Base-by-base conservation (phyloP, 2,329 filamentous ascomycete genomes). In the Penicillium sp. region DNA sequence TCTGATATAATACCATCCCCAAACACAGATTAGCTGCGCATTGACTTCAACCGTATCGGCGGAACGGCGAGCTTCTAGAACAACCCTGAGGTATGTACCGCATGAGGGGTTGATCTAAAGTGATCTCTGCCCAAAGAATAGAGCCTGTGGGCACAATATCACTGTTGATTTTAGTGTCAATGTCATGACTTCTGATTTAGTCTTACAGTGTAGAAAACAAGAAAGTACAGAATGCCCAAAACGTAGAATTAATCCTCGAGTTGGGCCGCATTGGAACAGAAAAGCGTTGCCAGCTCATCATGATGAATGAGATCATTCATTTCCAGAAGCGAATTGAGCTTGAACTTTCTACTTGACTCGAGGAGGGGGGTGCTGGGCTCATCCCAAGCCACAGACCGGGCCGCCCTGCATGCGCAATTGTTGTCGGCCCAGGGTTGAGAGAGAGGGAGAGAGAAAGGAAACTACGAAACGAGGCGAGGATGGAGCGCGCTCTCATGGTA, bases 361-460 rank as follows among this genome's bases (percentile, higher is more conserved):
- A 24, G 21, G 18, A 18, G 18, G 18, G 18, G 24, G 24, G 21
- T 50, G 42, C 52, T 50, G 47, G 42, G 48, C 42, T 46, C 36
- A 31, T 36, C 21, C 2, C 24, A 44, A 55, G 54, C 45, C 56
- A 64, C 36, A 58, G 55, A 60, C 63, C 57, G 58, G 64, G 64
- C 66, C 62, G 64, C 64, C 63, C 57, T 69, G 66, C 67, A 68
- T 68, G 60, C 61, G 60, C 54, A 59, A 53, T 53, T 60, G 58
- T 54, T 56, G 51, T 54, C 40, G 36, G 53, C 46, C 42, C 31
- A 44, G 50, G 38, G 36, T 57, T 32, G 32, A n/a, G 41, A 43
- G 31, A 50, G 36, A 29, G 32, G 10, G 22, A 13, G 40, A 32
- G 9, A 43, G 29, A 54, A 13, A 43, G 39, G 9, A 43, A 34